Percentiles rank a stretch among this genome's conserved stretches.
Evolutionary conservation across 176 grass and related monocot species (phyloP).

Genomic region (Luzula sylvatica): DNA sequence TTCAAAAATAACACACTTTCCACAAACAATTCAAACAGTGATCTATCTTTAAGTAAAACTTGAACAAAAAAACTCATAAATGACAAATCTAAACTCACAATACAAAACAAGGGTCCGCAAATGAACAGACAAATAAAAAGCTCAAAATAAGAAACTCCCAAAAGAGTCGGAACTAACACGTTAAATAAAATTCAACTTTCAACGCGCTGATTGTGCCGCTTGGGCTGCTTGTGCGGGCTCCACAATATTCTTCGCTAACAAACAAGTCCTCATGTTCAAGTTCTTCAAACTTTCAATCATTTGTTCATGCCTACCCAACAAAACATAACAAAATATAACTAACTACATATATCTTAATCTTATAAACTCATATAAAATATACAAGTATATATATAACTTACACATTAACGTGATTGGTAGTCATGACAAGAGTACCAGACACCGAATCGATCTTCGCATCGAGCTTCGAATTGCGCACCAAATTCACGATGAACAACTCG

Average conservation of each 20-base stretch:
- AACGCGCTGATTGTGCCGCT: slow-evolving; percentile 24
- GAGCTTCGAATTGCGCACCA: slow-evolving; percentile 76
- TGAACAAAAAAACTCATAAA: too few species aligned
- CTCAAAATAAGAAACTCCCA: too few species aligned
- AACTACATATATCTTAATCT: not conserved
- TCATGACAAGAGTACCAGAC: slow-evolving; percentile 77
- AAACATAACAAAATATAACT: not conserved
- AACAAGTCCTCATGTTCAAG: slow-evolving; percentile 63
- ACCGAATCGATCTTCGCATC: slow-evolving; percentile 87
- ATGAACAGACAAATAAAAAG: too few species aligned
- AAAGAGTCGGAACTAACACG: too few species aligned
- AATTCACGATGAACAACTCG: slow-evolving; percentile 70
- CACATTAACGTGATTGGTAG: slow-evolving; percentile 59
- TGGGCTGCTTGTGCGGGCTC: slow-evolving; percentile 70
- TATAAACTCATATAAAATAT: not conserved
- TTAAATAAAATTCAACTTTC: too few species aligned
- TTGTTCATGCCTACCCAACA: slow-evolving; percentile 63
- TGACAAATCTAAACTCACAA: too few species aligned
- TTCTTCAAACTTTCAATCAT: slow-evolving; percentile 79
- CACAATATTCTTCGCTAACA: slow-evolving; percentile 88
- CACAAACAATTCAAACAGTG: too few species aligned
- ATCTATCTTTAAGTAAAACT: too few species aligned
- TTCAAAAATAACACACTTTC: too few species aligned
- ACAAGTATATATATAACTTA: slow-evolving; percentile 35
- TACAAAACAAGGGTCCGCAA: too few species aligned